Evolutionary conservation across 129 eudicot genomes (phyloP).

Genomic region (Dittrichia graveolens): DNA sequence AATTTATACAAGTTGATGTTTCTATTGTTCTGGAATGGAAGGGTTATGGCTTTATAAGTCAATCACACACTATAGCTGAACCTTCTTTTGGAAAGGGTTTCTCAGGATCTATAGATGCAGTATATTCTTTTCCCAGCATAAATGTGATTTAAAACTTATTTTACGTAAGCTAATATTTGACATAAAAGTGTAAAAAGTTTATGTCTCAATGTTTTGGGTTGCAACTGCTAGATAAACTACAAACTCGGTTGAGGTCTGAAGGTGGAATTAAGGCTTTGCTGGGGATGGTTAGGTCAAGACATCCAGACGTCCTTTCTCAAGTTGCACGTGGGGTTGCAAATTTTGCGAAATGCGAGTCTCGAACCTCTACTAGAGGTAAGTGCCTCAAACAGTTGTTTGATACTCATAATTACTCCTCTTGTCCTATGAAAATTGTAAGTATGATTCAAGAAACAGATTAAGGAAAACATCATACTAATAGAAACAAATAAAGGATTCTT

Average conservation of each 20-base stretch:
- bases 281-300: slow-evolving; percentile 96
- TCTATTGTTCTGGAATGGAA: too few species aligned
- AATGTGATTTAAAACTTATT: not conserved
- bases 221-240: slow-evolving; percentile 75
- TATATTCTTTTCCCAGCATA: not conserved
- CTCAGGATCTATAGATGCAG: not conserved
- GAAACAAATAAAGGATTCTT: slow-evolving; percentile 3
- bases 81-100: too few species aligned
- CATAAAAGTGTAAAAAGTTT: not conserved
- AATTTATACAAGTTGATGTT: too few species aligned
- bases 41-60: too few species aligned
- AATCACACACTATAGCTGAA: too few species aligned
- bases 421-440: slow-evolving; percentile 15
- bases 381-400: slow-evolving; percentile 14
- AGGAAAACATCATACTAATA: not conserved
- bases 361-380: slow-evolving; percentile 81
- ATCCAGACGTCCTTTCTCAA: slow-evolving; percentile 96
- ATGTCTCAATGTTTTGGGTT: not conserved
- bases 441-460: not conserved
- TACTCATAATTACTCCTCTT: not conserved
- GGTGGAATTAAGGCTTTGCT: slow-evolving; percentile 96
- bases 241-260: slow-evolving; percentile 79
- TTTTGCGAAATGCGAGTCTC: slow-evolving; percentile 97
- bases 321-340: slow-evolving; percentile 99
- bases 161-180: too few species aligned